phyloP scores from a whole-genome alignment of 345 rosid genomes.

The Cardamine chenopodiifolia region DNA sequence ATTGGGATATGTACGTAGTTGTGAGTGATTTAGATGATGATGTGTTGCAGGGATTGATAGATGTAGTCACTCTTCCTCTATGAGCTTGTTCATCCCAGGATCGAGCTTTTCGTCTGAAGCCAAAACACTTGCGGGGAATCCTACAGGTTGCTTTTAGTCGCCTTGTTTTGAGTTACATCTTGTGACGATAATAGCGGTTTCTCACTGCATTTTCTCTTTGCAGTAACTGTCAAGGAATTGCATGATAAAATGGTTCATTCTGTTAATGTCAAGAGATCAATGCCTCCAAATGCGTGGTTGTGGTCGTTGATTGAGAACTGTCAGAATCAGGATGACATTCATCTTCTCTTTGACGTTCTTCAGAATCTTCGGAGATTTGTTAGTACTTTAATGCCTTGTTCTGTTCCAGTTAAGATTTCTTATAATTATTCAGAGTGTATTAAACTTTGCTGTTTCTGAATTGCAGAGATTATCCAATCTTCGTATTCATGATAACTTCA shows the following conservation, averaged over 20 bases:
- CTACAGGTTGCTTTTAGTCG: slow-evolving; percentile 54
- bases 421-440: not conserved
- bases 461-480: slow-evolving; percentile 83
- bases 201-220: slow-evolving; percentile 29
- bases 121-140: slow-evolving; percentile 27
- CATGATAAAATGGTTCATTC: slow-evolving; percentile 65
- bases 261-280: slow-evolving; percentile 59
- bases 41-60: slow-evolving; percentile 27
- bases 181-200: not conserved
- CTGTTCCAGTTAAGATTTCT: not conserved
- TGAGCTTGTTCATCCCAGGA: slow-evolving; percentile 30
- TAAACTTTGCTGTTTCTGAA: slow-evolving; percentile 15
- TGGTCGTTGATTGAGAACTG: slow-evolving; percentile 81
- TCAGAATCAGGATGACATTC: slow-evolving; percentile 62
- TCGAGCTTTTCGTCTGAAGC: slow-evolving; percentile 49
- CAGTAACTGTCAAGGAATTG: slow-evolving; percentile 78
- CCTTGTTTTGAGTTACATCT: not conserved
- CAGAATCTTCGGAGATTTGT: slow-evolving; percentile 79
- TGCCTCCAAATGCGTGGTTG: slow-evolving; percentile 83
- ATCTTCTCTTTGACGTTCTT: slow-evolving; percentile 67
- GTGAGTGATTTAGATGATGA: not conserved
- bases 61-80: slow-evolving; percentile 28
- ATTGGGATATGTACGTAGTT: not conserved
- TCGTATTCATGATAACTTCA: slow-evolving; percentile 76
- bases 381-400: slow-evolving; percentile 38